Conservation (phyloP, 306 rosid species). For the Begonia loranthoides region DNA sequence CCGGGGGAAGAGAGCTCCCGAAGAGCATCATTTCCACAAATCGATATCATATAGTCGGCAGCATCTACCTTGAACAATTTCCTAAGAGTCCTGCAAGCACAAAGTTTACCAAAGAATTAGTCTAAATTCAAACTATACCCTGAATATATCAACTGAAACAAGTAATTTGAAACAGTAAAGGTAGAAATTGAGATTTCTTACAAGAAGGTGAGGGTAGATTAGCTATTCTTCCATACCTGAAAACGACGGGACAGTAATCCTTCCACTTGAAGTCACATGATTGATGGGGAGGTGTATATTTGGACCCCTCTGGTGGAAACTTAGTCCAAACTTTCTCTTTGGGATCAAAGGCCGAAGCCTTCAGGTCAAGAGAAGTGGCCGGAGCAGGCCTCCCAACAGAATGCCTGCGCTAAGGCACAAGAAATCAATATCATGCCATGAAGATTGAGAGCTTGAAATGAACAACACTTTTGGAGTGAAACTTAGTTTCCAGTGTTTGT, state of each 20-base stretch:
- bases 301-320: constrained; percentile 94
- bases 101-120: background rate
- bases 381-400: constrained; percentile 98
- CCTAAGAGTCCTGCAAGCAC: constrained; percentile 64
- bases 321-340: constrained; percentile 89
- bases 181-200: background rate
- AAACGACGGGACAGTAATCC: constrained; percentile 92
- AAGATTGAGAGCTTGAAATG: background rate
- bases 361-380: constrained; percentile 66
- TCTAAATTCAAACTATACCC: too few species aligned
- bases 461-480: background rate
- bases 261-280: constrained; percentile 88
- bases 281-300: constrained; percentile 84
- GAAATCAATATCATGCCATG: constrained; percentile 23
- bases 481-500: background rate
- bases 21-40: constrained; percentile 88
- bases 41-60: constrained; percentile 91
- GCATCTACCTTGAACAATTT: constrained; percentile 89
- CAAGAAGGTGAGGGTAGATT: background rate
- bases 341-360: constrained; percentile 84
- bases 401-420: constrained; percentile 70
- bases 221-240: constrained; percentile 37
- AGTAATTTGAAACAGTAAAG: background rate
- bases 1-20: constrained; percentile 95
- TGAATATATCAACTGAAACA: background rate